These are phyloP conservation scores for Lycium barbarum DNA, from an alignment of 257 asterid genomes.

Conservation along the genomic window DNA sequence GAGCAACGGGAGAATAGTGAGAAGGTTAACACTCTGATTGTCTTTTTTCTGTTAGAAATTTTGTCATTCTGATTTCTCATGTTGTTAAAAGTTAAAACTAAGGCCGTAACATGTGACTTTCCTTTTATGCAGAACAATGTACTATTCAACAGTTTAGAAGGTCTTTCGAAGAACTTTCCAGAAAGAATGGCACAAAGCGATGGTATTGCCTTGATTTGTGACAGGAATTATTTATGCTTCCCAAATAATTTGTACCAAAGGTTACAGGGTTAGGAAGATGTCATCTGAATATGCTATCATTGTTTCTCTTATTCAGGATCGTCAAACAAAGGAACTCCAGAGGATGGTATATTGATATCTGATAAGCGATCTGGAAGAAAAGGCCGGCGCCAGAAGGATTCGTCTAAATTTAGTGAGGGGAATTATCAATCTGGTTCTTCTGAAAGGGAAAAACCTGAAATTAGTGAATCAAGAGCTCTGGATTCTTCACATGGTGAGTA, in stretches of 20 bases:
- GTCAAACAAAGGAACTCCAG: conserved; percentile 56
- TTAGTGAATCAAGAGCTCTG: conserved; percentile 44
- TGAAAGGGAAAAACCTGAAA: conserved; percentile 57
- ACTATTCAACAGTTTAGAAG: conserved; percentile 41
- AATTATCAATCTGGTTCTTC: conserved; percentile 50
- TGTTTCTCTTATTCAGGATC: conserved; percentile 44
- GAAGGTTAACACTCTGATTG: conserved; percentile 44
- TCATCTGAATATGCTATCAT: conserved; percentile 17
- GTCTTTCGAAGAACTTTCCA: conserved; percentile 40
- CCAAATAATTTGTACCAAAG: not conserved
- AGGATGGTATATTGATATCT: conserved; percentile 52
- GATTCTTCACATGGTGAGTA: conserved; percentile 53
- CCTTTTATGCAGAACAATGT: conserved; percentile 55
- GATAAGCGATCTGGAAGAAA: conserved; percentile 76
- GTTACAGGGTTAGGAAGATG: conserved; percentile 5
- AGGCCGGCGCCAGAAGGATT: conserved; percentile 69
- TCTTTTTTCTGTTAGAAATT: conserved; percentile 14
- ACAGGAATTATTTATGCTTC: conserved; percentile 8
- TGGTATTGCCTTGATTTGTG: conserved; percentile 42
- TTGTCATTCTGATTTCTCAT: not conserved
- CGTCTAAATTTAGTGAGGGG: conserved; percentile 51
- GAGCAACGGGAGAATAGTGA: conserved; percentile 44
- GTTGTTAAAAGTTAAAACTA: not conserved
- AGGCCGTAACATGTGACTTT: conserved; percentile 27
- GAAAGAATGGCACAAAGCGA: conserved; percentile 46